Percentiles rank a stretch among this genome's conserved stretches.
These are phyloP conservation scores for Dipteronia dyeriana DNA, from an alignment of 345 rosid species.

Conservation along the genomic window DNA sequence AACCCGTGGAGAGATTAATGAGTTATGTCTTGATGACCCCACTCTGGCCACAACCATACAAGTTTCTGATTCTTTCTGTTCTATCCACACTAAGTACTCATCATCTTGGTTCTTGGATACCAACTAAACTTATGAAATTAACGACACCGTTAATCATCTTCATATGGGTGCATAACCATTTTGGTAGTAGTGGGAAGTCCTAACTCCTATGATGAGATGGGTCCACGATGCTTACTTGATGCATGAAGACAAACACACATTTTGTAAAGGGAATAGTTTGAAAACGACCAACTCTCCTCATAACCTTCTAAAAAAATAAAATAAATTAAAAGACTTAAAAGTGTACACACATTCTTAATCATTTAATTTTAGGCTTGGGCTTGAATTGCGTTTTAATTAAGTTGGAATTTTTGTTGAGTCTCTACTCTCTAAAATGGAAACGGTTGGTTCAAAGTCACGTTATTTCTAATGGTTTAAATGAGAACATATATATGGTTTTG, in stretches of 20 bases:
- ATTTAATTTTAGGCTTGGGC: slow-evolving; percentile 11
- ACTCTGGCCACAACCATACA: not conserved
- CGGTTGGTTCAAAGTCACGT: slow-evolving; percentile 30
- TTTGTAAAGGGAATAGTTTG: not conserved
- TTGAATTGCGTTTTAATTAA: slow-evolving; percentile 10
- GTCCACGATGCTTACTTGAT: not conserved
- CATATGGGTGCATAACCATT: not conserved
- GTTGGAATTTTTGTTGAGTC: not conserved
- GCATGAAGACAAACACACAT: not conserved
- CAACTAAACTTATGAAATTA: not conserved
- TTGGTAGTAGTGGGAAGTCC: not conserved
- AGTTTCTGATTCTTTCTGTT: not conserved
- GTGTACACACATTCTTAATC: slow-evolving; percentile 16
- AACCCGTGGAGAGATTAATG: not conserved
- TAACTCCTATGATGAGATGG: slow-evolving; percentile 13
- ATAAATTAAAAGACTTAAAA: not conserved
- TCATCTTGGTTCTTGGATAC: not conserved
- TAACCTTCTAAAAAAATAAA: not conserved
- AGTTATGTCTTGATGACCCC: not conserved
- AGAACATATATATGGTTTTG: not conserved
- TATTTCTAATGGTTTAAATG: not conserved
- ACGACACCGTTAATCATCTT: too few relatives aligned
- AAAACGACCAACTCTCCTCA: not conserved
- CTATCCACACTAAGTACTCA: too few relatives aligned
- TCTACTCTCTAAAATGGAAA: not conserved